Base-by-base conservation (phyloP, 2,329 filamentous ascomycete genomes). In the Cladosporium phlei region DNA sequence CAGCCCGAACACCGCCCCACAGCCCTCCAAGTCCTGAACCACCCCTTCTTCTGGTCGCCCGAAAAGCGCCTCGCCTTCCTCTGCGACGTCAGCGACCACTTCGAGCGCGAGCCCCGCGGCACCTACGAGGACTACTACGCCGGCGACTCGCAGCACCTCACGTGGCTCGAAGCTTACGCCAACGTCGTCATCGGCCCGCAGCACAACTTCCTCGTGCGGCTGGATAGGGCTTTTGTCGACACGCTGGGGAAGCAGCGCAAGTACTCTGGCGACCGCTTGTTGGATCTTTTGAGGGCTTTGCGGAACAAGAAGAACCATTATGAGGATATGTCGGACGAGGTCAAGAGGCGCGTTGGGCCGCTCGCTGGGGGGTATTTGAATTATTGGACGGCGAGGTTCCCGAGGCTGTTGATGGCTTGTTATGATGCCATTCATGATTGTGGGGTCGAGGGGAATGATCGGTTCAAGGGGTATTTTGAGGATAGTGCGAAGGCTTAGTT, bases 261-360 rank as follows among this genome's bases (percentile, higher is more conserved):
- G 68, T 98, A 98, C 68, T 93, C 86, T 0, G 90, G 90, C 0
- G 78, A 80, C 1, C 79, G 82, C 37, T 78, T 98, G 62, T 70
- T 98, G 46, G 93, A 98, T 67, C 74, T 98, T 17, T 71, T 98
- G 16, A 79, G 93, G 2, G 93, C 91, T 1, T 72, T 98, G 47
- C 77, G 93, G 19, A 98, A 98, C 69, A 98, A 98, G 78, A 87
- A 86, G 59, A 95, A 97, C 54, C 93, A 98, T 63, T 98, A 96
- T 64, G 90, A 95, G 61, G 93, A 98, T 65, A 91, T 98, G 87
- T 78, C 86, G 5, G 86, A 90, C 11, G 71, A 80, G 38, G 77
- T 95, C 52, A 91, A 84, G 67, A 73, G 73, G 39, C 74, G 77
- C 57, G 86, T 95, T 0, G 89, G 88, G 0, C 69, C 7, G 49